A percentile compares a stretch with the other conserved stretches of the same genome.
Conservation (phyloP, 2,329 filamentous ascomycete species). For the Aspergillus carbonarius region DNA sequence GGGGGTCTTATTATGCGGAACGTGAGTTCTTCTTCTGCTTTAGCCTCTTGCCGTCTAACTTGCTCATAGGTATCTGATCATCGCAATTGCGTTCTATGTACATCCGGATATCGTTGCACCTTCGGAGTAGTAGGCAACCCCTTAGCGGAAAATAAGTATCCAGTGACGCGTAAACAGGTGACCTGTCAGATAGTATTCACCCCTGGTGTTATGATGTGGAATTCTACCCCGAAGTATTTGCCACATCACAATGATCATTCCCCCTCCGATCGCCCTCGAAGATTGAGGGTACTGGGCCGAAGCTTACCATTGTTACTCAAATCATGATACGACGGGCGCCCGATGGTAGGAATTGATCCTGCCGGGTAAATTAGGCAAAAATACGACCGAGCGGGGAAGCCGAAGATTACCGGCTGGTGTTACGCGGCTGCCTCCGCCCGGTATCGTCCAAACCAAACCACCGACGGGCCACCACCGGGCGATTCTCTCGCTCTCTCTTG, state of each 20-base stretch:
- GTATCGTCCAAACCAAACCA: not conserved
- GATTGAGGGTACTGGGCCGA: too few relatives aligned
- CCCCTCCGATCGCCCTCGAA: too few relatives aligned
- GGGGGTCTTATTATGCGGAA: conserved; percentile 19
- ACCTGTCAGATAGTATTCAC: not conserved
- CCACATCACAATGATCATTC: too few relatives aligned
- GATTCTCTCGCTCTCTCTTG: not conserved
- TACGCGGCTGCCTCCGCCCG: not conserved
- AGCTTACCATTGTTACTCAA: too few relatives aligned
- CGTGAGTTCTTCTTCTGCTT: conserved; percentile 11
- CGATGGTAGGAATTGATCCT: not conserved
- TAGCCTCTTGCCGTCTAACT: conserved; percentile 1
- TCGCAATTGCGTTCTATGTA: conserved; percentile 20
- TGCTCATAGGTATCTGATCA: conserved; percentile 16
- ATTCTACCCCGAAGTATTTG: too few relatives aligned
- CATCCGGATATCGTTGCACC: conserved; percentile 13
- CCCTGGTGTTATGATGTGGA: not conserved
- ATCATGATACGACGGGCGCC: not conserved
- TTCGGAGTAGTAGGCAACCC: not conserved
- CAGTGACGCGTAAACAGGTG: not conserved
- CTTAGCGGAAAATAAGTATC: not conserved
- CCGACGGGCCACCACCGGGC: not conserved
- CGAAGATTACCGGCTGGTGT: not conserved
- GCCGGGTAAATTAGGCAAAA: not conserved
- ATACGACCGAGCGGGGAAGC: not conserved